A percentile compares a stretch with the other conserved stretches of the same genome.
Conservation (phyloP, 306 rosid species). For the Vigna unguiculata region DNA sequence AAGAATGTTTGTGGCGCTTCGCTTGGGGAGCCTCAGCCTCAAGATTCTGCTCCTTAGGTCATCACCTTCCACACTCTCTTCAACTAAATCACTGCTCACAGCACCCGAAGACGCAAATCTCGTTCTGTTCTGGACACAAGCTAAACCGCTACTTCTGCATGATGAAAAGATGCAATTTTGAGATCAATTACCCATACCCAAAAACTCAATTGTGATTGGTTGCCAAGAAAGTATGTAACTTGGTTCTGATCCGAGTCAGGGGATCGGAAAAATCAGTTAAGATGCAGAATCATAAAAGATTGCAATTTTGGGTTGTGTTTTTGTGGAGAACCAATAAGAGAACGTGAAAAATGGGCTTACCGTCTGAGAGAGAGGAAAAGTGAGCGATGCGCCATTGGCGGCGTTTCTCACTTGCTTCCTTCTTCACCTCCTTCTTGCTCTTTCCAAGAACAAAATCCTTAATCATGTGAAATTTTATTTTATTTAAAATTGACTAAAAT, state of each 20-base stretch:
- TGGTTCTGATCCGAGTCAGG: not conserved
- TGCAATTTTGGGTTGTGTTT: not conserved
- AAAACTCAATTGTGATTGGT: constrained; percentile 3
- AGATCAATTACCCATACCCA: constrained; percentile 7
- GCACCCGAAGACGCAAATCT: constrained; percentile 63
- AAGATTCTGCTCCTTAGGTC: constrained; percentile 77
- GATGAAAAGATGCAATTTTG: constrained; percentile 18
- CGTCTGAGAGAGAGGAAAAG: constrained; percentile 51
- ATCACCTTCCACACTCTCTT: constrained; percentile 54
- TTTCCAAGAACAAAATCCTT: too few species aligned
- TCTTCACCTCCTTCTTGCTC: not conserved
- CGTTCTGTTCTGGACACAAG: constrained; percentile 33
- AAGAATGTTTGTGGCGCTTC: constrained; percentile 82
- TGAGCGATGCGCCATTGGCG: constrained; percentile 58
- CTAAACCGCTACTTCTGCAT: constrained; percentile 47
- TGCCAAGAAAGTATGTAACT: constrained; percentile 14
- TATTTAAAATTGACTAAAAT: too few species aligned
- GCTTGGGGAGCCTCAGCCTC: constrained; percentile 79
- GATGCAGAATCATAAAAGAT: not conserved
- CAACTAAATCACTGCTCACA: constrained; percentile 52
- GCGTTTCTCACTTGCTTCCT: constrained; percentile 19
- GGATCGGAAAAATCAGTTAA: not conserved
- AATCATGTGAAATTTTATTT: too few species aligned
- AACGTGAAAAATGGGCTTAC: constrained; percentile 42
- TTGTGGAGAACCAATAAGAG: constrained; percentile 7